Evolutionary conservation across 2,329 filamentous ascomycete genomes (phyloP), one percentile per base, ranked within the genome.

Genomic region (Epichloe scottii): DNA sequence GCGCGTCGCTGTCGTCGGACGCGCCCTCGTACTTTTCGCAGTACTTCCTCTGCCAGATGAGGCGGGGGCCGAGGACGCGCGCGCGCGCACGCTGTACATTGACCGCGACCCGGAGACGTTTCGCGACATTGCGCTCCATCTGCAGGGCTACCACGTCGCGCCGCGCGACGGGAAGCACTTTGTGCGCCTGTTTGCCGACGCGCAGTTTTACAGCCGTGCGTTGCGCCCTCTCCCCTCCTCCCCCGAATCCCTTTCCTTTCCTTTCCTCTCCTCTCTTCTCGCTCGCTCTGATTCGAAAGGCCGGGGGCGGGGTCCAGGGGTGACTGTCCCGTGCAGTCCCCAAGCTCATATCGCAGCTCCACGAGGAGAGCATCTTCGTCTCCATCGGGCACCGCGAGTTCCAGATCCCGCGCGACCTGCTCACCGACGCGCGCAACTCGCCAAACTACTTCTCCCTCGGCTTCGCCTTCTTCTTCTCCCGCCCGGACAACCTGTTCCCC

Each of bases 1-100:
- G 84, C 30, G 84, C 84, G 19, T 87, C 84, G 2, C 71, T 87
- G 46, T 86, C 82, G 15, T 87, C 82, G 40, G 84, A 88, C 68
- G 91, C 89, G 62, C 91, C 91, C 53, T 96, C 90, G 47, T 96
- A 96, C 68, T 96, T 97, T 70, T 95, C 91, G 19, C 85, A 89
- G 59, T 96, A 93, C 71, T 97, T 97, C 67, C 77, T 83, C 58
- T 87, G 87, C 60, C 90, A 96, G 69, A 69, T 96, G 40, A 77
- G 79, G 52, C 70, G 10, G 26, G 74, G 58, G 82, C 78, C 46
- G 83, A 78, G 46, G 76, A 81, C 53, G 74, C 78, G 45, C 76
- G 76, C 51, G 72, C 95, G 53, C 82, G 85, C 57, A 95, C 91
- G 0, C 75, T 97, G 6, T 96, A 96, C 69, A 96, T 97, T 62